Evolutionary conservation across 768 basidiomycete genomes (phyloP).

Genomic region (Mycena albidolilacea): DNA sequence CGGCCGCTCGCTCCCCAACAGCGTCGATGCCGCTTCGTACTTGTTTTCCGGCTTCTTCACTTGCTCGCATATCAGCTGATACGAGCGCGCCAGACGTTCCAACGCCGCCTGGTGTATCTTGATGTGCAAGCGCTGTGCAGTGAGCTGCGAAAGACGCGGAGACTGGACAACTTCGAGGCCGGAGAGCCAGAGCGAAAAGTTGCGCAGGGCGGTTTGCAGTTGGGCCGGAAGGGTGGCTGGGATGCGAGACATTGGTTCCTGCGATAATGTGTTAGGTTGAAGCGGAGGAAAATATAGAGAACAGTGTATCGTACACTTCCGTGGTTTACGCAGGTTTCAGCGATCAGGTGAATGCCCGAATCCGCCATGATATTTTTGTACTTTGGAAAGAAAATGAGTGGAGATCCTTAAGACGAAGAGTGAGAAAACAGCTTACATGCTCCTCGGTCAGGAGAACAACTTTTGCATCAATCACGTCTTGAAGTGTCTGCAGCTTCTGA

Average conservation of each 20-base stretch:
- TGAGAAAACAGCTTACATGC: conserved; percentile 71
- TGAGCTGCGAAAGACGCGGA: conserved; percentile 82
- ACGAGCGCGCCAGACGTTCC: conserved; percentile 75
- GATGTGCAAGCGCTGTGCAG: conserved; percentile 73
- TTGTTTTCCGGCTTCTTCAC: conserved; percentile 82
- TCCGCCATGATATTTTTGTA: conserved; percentile 66
- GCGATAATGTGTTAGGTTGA: background rate
- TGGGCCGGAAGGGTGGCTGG: conserved; percentile 75
- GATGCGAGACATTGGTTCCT: conserved; percentile 83
- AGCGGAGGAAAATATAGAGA: background rate
- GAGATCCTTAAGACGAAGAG: background rate
- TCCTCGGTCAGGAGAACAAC: conserved; percentile 80
- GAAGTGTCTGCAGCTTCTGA: conserved; percentile 71
- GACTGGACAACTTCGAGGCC: conserved; percentile 86
- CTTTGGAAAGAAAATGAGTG: conserved; percentile 46
- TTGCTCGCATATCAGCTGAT: conserved; percentile 80
- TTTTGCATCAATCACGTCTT: conserved; percentile 71
- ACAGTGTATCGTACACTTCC: conserved; percentile 53
- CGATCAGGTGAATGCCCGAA: conserved; percentile 66
- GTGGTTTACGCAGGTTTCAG: conserved; percentile 58
- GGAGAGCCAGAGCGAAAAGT: conserved; percentile 90
- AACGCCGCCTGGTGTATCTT: conserved; percentile 86
- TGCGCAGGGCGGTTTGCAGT: conserved; percentile 73
- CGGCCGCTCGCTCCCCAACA: conserved; percentile 86
- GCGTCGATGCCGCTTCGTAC: conserved; percentile 93